Conservation (phyloP, 2,329 filamentous ascomycete genomes). For the Neurospora sp. region DNA sequence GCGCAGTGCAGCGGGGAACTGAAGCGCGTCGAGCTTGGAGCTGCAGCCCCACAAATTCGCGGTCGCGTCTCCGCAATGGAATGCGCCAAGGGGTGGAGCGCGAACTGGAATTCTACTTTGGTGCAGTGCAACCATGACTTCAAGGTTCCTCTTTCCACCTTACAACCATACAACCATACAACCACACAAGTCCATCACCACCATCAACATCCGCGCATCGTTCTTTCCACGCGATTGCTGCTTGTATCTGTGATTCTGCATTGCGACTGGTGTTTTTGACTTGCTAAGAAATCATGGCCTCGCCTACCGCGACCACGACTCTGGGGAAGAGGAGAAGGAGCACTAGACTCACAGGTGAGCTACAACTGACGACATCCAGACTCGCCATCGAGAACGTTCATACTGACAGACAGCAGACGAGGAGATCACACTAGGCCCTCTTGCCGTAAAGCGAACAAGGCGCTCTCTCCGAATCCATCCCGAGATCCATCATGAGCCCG, state of each 20-base stretch:
- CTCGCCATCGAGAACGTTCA: not conserved
- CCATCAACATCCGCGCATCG: slow-evolving; percentile 8
- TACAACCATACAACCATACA: not conserved
- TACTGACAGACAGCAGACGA: not conserved
- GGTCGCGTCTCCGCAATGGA: slow-evolving; percentile 11
- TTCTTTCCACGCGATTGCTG: slow-evolving; percentile 4
- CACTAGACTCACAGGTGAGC: slow-evolving; percentile 14
- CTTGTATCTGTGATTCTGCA: slow-evolving; percentile 4
- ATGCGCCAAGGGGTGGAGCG: slow-evolving; percentile 4
- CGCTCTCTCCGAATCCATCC: slow-evolving; percentile 27
- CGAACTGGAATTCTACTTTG: slow-evolving; percentile 2
- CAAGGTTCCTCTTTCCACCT: slow-evolving; percentile 1
- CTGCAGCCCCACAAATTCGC: slow-evolving; percentile 12
- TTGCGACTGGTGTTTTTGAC: not conserved
- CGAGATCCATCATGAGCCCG: not conserved
- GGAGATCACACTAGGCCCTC: slow-evolving; percentile 2
- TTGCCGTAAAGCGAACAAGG: slow-evolving; percentile 37
- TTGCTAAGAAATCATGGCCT: slow-evolving; percentile 14
- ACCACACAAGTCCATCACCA: slow-evolving; percentile 11
- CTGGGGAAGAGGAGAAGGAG: slow-evolving; percentile 24
- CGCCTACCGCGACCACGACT: slow-evolving; percentile 7
- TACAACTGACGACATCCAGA: not conserved
- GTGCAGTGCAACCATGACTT: not conserved
- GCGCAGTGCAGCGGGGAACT: slow-evolving; percentile 9
- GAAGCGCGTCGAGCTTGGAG: not conserved